Evolutionary conservation across 1,139 yeast species (phyloP).

Genomic region (Yarrowia galli): DNA sequence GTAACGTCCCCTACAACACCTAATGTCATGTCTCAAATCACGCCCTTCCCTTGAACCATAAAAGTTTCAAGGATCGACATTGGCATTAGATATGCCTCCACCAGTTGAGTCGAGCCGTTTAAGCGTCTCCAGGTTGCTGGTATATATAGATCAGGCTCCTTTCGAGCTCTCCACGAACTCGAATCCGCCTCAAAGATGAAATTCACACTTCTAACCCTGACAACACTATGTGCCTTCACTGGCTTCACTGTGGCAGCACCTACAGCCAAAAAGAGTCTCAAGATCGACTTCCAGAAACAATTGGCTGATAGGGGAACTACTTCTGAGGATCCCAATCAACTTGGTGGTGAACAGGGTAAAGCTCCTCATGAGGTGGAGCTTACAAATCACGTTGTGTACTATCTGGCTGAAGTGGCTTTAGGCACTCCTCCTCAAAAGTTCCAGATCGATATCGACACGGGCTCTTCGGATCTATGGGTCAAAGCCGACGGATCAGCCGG

Average conservation of each 20-base stretch:
- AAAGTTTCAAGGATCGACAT: constrained; percentile 20
- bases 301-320: neutral
- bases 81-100: constrained; percentile 18
- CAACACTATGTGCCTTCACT: neutral
- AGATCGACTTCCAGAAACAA: constrained; percentile 15
- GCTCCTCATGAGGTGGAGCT: neutral
- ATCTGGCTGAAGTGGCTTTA: constrained; percentile 82
- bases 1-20: neutral
- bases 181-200: neutral
- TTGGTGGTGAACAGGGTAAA: neutral
- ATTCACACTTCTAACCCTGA: constrained; percentile 1
- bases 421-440: constrained; percentile 95
- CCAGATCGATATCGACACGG: constrained; percentile 59
- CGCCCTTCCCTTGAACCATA: neutral
- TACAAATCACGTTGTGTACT: constrained; percentile 46
- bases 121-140: neutral
- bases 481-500: constrained; percentile 51
- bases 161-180: neutral
- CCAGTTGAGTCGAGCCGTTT: neutral
- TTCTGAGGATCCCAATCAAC: neutral
- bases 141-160: neutral
- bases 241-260: constrained; percentile 16
- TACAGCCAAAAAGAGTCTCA: constrained; percentile 11
- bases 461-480: constrained; percentile 59
- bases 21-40: neutral